Conservation (phyloP, 768 basidiomycete species). For the Leucosporidium yakuticum region DNA sequence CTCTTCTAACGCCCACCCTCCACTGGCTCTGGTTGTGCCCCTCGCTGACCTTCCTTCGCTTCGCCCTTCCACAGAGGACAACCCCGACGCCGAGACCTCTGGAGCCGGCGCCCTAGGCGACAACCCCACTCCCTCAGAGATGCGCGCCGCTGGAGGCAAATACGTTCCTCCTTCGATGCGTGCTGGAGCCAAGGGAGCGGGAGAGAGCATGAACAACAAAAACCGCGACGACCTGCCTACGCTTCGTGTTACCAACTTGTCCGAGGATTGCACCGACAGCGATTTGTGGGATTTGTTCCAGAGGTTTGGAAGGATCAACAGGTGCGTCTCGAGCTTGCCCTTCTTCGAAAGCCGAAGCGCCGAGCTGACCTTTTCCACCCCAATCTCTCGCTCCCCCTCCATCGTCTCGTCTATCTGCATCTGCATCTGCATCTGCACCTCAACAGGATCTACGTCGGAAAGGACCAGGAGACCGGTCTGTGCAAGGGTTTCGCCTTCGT, state of each 20-base stretch:
- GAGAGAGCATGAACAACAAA: slow-evolving; percentile 68
- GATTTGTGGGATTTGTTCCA: slow-evolving; percentile 89
- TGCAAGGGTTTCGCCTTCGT: slow-evolving; percentile 98
- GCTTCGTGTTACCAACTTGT: slow-evolving; percentile 92
- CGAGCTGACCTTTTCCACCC: neutral
- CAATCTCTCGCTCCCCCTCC: slow-evolving; percentile 17
- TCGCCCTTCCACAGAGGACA: too few species aligned
- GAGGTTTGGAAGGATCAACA: slow-evolving; percentile 55
- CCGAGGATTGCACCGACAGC: slow-evolving; percentile 87
- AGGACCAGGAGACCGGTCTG: slow-evolving; percentile 86
- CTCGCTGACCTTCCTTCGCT: too few species aligned
- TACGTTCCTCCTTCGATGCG: slow-evolving; percentile 95
- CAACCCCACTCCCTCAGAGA: slow-evolving; percentile 5
- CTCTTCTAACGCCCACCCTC: too few species aligned
- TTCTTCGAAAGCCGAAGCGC: neutral
- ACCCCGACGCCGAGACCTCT: too few species aligned
- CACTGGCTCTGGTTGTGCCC: too few species aligned
- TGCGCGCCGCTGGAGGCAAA: slow-evolving; percentile 58
- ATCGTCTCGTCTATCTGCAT: slow-evolving; percentile 46
- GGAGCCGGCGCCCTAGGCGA: neutral
- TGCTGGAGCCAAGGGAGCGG: slow-evolving; percentile 55
- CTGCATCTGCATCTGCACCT: slow-evolving; percentile 40
- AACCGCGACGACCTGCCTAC: slow-evolving; percentile 89
- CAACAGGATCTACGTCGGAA: slow-evolving; percentile 78
- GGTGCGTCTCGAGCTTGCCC: slow-evolving; percentile 11